These are phyloP conservation scores for Skeletonema menzelii DNA, from an alignment of 108 stramenopile genomes.

Conservation along the genomic window DNA sequence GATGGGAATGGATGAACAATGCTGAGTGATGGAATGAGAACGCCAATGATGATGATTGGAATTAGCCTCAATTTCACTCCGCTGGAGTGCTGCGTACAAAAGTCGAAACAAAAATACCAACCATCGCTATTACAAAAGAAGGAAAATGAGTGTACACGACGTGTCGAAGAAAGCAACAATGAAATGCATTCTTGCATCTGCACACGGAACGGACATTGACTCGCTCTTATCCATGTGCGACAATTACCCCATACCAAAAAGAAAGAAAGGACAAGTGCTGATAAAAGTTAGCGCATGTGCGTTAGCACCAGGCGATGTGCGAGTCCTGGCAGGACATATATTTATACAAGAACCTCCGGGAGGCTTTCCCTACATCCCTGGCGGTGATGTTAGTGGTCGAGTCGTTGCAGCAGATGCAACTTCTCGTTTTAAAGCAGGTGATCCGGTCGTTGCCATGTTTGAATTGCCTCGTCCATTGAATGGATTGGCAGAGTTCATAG, in stretches of 20 bases:
- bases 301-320: constrained; percentile 50
- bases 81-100: not conserved
- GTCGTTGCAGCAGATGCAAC: constrained; percentile 43
- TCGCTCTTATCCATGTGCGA: constrained; percentile 17
- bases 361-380: constrained; percentile 53
- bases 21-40: not conserved
- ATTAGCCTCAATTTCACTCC: not conserved
- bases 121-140: not conserved
- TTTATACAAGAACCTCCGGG: constrained; percentile 36
- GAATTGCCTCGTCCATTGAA: constrained; percentile 42
- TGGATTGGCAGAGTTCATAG: constrained; percentile 53
- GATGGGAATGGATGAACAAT: not conserved
- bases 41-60: not conserved
- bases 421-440: constrained; percentile 45
- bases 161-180: constrained; percentile 8
- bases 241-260: constrained; percentile 14
- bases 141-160: constrained; percentile 14
- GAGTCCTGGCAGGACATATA: constrained; percentile 44
- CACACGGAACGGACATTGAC: constrained; percentile 21
- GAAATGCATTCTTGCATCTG: constrained; percentile 21
- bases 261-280: constrained; percentile 34
- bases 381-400: constrained; percentile 56
- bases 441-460: constrained; percentile 41
- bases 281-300: constrained; percentile 54
- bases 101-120: not conserved